Conservation (phyloP, 257 asterid species). For the Gentiana straminea region DNA sequence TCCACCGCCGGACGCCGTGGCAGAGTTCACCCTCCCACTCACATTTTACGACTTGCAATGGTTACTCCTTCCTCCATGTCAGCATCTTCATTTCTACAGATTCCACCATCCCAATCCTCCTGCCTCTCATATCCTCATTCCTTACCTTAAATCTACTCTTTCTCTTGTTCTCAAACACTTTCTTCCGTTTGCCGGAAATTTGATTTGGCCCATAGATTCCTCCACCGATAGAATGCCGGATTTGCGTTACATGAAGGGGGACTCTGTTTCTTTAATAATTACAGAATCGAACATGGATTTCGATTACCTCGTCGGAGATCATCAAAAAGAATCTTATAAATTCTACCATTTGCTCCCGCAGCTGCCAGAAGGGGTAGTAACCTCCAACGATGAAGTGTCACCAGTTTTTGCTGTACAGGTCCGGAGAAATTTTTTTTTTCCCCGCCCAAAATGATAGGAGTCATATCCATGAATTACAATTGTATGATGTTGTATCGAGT, state of each 20-base stretch:
- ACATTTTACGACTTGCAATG: slow-evolving; percentile 12
- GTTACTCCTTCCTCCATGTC: slow-evolving; percentile 1
- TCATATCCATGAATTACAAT: too few species aligned
- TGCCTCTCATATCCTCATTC: slow-evolving; percentile 17
- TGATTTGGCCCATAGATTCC: slow-evolving; percentile 9
- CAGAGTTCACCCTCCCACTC: slow-evolving; percentile 6
- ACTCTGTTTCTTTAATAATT: slow-evolving; percentile 21
- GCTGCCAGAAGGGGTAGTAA: too few species aligned
- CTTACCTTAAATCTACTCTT: slow-evolving; percentile 24
- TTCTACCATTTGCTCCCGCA: too few species aligned
- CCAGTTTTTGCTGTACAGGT: too few species aligned
- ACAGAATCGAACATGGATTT: slow-evolving; percentile 24
- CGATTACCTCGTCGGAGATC: slow-evolving; percentile 17
- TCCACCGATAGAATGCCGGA: slow-evolving; percentile 9
- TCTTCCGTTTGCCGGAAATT: slow-evolving; percentile 33
- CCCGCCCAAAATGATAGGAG: too few species aligned
- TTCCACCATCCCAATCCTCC: slow-evolving; percentile 18
- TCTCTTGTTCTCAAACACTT: slow-evolving; percentile 32
- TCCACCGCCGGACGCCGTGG: slow-evolving; percentile 2
- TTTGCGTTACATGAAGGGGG: slow-evolving; percentile 16
- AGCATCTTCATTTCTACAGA: slow-evolving; percentile 32
- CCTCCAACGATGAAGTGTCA: too few species aligned
- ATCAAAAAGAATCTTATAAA: neutral
- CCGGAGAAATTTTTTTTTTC: too few species aligned
- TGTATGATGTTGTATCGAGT: too few species aligned